Conservation (phyloP, 140 eudicot genomes). For the Ambrosia hybrid region DNA sequence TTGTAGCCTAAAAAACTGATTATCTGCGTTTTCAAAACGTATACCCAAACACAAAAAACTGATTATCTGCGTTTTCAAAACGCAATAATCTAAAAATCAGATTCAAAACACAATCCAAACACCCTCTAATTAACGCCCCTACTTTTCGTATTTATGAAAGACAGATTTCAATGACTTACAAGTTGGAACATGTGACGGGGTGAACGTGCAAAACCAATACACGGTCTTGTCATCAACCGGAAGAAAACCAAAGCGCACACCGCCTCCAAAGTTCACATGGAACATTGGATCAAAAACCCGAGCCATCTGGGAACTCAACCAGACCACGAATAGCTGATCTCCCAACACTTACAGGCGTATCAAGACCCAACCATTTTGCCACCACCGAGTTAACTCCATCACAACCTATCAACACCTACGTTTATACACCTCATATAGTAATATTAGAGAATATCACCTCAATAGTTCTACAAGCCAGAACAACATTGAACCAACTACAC, state of each 20-base stretch:
- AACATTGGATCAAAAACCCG: constrained; percentile 60
- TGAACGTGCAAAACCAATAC: constrained; percentile 77
- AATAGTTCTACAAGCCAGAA: neutral
- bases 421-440: neutral
- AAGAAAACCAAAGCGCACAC: constrained; percentile 67
- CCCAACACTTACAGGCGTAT: constrained; percentile 49
- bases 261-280: constrained; percentile 44
- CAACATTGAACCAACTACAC: neutral
- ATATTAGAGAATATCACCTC: neutral
- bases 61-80: too few relatives aligned
- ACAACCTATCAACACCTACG: constrained; percentile 77
- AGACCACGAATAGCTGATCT: constrained; percentile 78
- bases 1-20: too few relatives aligned
- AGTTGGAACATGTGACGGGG: constrained; percentile 40
- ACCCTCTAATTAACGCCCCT: neutral
- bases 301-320: constrained; percentile 62
- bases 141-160: neutral
- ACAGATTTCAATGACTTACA: constrained; percentile 42
- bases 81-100: too few relatives aligned
- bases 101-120: too few relatives aligned
- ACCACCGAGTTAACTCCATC: constrained; percentile 82
- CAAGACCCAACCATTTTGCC: constrained; percentile 66
- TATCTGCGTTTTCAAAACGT: too few relatives aligned
- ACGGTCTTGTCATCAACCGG: constrained; percentile 58
- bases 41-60: too few relatives aligned